Evolutionary conservation across 176 grass and related monocot genomes (phyloP), one percentile per base, ranked within the genome.

Genomic region (Musa schizocarpa): DNA sequence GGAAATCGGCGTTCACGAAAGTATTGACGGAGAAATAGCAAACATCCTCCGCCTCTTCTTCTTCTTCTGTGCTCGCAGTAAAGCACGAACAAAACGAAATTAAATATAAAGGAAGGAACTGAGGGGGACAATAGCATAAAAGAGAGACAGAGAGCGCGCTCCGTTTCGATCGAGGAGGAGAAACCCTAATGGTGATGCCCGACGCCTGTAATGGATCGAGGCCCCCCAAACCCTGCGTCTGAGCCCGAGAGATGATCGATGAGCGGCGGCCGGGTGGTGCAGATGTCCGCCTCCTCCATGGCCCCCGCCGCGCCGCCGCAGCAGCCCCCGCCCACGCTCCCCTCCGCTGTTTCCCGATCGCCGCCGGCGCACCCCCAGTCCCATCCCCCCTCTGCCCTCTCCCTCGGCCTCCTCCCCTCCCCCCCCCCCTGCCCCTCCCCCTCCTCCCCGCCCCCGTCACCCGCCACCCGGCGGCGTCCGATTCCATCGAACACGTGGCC

Each of bases 301-400:
- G 75, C 52, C 50, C 48, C 65, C 50, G 49, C 51, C 48, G 74
- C 51, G 48, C 61, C 59, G 10, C 49, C 76, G 67, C 12, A 79
- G 83, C 59, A 68, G 58, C 84, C 48, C 23, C 55, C 75, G 64
- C 21, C 82, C 58, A 13, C 71, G 53, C 13, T 74, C 64, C 4
- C 50, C 24, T 8, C 74, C 19, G 48, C 58, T 53, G 19, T 20
- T 51, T 50, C 75, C 75, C 63, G 63, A 27, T 65, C 68, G 24
- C 58, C 61, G 57, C 69, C 49, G 8, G 8, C 65, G 12, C 73
- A 51, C 1, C 72, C 68, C 11, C 71, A 70, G 22, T 73, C 72
- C 1, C 53, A 77, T 19, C 75, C 43, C n/a, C 61, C 75, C 1
- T 77, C 75, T 3, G 23, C 72, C 49, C 52, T 48, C 51, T 69